Percentiles rank a stretch among this genome's conserved stretches.
These are phyloP conservation scores for Parascedosporium putredinis DNA, from an alignment of 2,329 filamentous ascomycete species.

Conservation along the genomic window DNA sequence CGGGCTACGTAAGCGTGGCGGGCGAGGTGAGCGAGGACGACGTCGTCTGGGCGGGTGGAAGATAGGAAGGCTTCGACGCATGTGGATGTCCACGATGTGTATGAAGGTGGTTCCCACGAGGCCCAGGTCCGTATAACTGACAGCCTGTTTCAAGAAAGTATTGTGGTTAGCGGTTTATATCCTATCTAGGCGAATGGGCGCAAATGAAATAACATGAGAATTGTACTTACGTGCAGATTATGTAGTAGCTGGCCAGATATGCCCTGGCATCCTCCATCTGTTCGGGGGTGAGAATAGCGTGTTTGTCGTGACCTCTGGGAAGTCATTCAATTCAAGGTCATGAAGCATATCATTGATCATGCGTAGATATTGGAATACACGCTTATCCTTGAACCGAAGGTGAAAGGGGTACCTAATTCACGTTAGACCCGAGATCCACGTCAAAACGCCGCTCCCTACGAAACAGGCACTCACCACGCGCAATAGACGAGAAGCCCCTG, in stretches of 20 bases:
- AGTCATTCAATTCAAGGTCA: slow-evolving; percentile 39
- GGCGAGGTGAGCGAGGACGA: slow-evolving; percentile 31
- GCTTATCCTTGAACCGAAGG: slow-evolving; percentile 38
- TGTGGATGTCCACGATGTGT: slow-evolving; percentile 30
- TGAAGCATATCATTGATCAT: slow-evolving; percentile 40
- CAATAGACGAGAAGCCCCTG: slow-evolving; percentile 48
- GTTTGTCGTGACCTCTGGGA: slow-evolving; percentile 14
- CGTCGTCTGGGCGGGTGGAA: slow-evolving; percentile 27
- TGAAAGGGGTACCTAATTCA: slow-evolving; percentile 43
- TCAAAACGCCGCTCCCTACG: too few relatives aligned
- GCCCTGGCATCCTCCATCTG: slow-evolving; percentile 31
- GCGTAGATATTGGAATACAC: slow-evolving; percentile 37
- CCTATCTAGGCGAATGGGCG: too few relatives aligned
- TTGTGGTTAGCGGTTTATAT: slow-evolving; percentile 9
- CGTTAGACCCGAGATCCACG: neutral
- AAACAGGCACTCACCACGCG: slow-evolving; percentile 33
- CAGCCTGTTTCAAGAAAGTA: slow-evolving; percentile 20
- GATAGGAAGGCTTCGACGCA: slow-evolving; percentile 32
- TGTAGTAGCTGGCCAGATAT: slow-evolving; percentile 34
- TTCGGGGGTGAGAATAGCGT: neutral
- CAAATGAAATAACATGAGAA: too few relatives aligned
- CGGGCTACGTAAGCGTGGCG: slow-evolving; percentile 29
- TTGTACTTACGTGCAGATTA: slow-evolving; percentile 29
- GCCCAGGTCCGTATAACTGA: slow-evolving; percentile 26
- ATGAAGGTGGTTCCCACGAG: slow-evolving; percentile 20